These are phyloP conservation scores for Sideroxylon spinosum DNA, from an alignment of 179 eudicot genomes.

Conservation along the genomic window DNA sequence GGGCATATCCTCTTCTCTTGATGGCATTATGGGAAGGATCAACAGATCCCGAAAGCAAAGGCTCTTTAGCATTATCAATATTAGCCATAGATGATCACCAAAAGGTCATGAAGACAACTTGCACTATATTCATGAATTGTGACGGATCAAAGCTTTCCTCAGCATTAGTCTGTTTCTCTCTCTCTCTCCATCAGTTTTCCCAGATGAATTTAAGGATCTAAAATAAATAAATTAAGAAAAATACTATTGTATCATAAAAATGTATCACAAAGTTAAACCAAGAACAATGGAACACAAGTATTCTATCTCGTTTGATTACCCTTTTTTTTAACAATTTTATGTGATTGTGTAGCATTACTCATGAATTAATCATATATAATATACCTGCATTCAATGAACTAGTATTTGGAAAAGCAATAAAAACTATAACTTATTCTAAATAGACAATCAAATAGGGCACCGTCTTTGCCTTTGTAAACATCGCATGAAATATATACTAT, in stretches of 20 bases:
- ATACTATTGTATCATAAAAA: no score
- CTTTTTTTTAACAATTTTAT: no score
- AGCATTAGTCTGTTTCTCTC: background rate
- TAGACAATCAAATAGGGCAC: background rate
- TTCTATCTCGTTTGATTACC: no score
- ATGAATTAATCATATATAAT: no score
- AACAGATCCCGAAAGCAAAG: slow-evolving; percentile 29
- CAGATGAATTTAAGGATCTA: background rate
- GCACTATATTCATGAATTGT: slow-evolving; percentile 4
- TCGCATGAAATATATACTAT: no score
- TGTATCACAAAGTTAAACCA: no score
- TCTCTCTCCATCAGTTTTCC: background rate
- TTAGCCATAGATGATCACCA: slow-evolving; percentile 46
- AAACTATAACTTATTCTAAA: no score
- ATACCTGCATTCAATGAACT: no score
- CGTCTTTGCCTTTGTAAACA: background rate
- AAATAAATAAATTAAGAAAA: no score
- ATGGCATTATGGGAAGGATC: slow-evolving; percentile 27
- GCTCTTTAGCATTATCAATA: slow-evolving; percentile 24
- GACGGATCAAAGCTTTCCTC: background rate
- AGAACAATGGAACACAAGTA: no score
- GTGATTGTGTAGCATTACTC: no score
- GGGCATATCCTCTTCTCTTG: slow-evolving; percentile 37
- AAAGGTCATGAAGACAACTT: slow-evolving; percentile 6
- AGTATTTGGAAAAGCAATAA: no score